Percentiles rank a stretch among this genome's conserved stretches.
Evolutionary conservation across 1,284 basidiomycete genomes (phyloP).

Genomic region (Cryptococcus depauperatus): DNA sequence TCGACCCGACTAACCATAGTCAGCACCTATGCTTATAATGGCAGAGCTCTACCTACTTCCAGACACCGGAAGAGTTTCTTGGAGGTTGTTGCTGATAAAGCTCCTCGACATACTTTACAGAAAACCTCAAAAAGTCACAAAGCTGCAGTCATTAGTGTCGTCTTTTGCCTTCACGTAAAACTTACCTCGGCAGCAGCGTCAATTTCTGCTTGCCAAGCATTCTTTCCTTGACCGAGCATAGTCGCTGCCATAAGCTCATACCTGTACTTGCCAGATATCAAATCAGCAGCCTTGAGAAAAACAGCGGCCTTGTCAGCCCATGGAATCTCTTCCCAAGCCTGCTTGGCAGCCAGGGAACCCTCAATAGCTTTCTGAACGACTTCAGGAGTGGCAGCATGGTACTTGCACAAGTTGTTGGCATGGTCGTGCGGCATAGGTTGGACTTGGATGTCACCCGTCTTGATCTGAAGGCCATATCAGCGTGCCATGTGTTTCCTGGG

Average conservation of each 20-base stretch:
- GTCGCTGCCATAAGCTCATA: conserved; percentile 93
- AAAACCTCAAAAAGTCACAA: conserved; percentile 90
- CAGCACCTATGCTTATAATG: conserved; percentile 7
- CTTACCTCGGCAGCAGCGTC: conserved; percentile 98
- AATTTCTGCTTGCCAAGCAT: conserved; percentile 98
- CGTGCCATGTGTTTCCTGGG: neutral
- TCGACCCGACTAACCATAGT: conserved; percentile 65
- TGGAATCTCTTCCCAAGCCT: conserved; percentile 83
- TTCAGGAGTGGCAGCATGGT: conserved; percentile 77
- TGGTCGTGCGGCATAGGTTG: conserved; percentile 81
- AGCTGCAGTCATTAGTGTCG: conserved; percentile 54
- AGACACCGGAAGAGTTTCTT: conserved; percentile 75
- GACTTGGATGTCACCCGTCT: conserved; percentile 68
- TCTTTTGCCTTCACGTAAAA: conserved; percentile 46
- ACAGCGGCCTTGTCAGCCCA: conserved; percentile 96
- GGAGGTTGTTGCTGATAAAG: conserved; percentile 84
- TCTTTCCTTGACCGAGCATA: conserved; percentile 98
- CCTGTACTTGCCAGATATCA: conserved; percentile 87
- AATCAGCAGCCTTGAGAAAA: conserved; percentile 93
- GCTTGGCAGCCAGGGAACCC: conserved; percentile 77
- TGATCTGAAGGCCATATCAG: conserved; percentile 53
- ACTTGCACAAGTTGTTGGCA: conserved; percentile 68
- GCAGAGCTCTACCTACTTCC: conserved; percentile 69
- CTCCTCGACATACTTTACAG: conserved; percentile 93
- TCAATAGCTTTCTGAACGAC: conserved; percentile 75